Percentiles rank a stretch among this genome's conserved stretches.
Evolutionary conservation across 2,329 filamentous ascomycete genomes (phyloP).

Genomic region (Nemania sp.): DNA sequence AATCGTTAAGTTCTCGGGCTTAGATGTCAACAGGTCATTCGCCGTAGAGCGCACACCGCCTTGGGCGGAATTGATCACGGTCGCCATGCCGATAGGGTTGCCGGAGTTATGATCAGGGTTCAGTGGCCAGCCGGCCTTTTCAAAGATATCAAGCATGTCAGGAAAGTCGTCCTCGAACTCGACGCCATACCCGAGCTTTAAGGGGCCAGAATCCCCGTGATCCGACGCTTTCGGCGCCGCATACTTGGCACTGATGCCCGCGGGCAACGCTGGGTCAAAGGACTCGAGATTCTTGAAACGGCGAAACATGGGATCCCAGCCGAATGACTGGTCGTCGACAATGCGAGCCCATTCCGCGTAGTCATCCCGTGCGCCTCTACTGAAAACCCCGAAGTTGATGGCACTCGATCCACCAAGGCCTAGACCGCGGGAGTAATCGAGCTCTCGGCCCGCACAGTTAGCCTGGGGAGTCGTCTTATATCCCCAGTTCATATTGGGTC

Average conservation of each 20-base stretch:
- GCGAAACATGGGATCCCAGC: slow-evolving; percentile 64
- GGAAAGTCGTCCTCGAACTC: slow-evolving; percentile 63
- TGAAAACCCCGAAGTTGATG: slow-evolving; percentile 68
- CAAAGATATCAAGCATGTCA: slow-evolving; percentile 60
- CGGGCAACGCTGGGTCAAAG: slow-evolving; percentile 55
- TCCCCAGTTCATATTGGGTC: slow-evolving; percentile 63
- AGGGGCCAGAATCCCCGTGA: slow-evolving; percentile 63
- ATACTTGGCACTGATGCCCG: slow-evolving; percentile 58
- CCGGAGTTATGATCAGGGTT: slow-evolving; percentile 70
- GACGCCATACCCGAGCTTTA: slow-evolving; percentile 61
- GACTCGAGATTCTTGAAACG: slow-evolving; percentile 66
- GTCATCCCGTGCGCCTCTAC: slow-evolving; percentile 67
- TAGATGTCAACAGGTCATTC: slow-evolving; percentile 58
- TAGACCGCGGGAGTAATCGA: slow-evolving; percentile 64
- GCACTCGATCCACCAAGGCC: slow-evolving; percentile 64
- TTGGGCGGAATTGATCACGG: slow-evolving; percentile 52
- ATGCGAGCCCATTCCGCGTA: slow-evolving; percentile 71
- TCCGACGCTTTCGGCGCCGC: slow-evolving; percentile 57
- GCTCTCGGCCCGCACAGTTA: slow-evolving; percentile 56
- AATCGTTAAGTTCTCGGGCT: slow-evolving; percentile 65
- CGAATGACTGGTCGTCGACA: slow-evolving; percentile 66
- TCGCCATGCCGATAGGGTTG: slow-evolving; percentile 65
- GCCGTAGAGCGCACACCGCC: slow-evolving; percentile 54
- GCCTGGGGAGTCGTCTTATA: slow-evolving; percentile 63
- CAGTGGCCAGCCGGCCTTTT: slow-evolving; percentile 54